Evolutionary conservation across 306 rosid genomes (phyloP).

Genomic region (Amphicarpaea edgeworthii): DNA sequence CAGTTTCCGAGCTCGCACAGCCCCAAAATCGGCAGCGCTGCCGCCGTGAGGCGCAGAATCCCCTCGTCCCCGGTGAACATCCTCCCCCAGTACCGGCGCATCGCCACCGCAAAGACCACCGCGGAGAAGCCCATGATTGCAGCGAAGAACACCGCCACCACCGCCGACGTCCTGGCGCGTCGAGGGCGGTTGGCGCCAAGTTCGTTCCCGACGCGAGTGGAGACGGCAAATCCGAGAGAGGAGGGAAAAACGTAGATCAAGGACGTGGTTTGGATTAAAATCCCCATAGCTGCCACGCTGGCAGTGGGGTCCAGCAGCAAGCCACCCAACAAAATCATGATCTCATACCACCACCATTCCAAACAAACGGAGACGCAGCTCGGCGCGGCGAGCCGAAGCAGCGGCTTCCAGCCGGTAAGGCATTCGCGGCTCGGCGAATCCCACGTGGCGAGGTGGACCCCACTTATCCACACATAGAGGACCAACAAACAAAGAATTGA

Average conservation of each 20-base stretch:
- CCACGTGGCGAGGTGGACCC: conserved; percentile 71
- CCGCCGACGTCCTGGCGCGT: conserved; percentile 64
- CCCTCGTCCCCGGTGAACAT: conserved; percentile 67
- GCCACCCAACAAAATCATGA: conserved; percentile 88
- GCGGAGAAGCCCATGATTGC: conserved; percentile 70
- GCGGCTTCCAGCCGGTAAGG: conserved; percentile 69
- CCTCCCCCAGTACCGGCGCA: conserved; percentile 74
- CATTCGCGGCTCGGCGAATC: conserved; percentile 68
- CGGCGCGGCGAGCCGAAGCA: conserved; percentile 74
- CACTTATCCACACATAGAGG: conserved; percentile 48
- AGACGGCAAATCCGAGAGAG: conserved; percentile 77
- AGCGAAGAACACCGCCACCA: conserved; percentile 61
- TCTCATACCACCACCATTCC: conserved; percentile 99
- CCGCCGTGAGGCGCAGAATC: conserved; percentile 70
- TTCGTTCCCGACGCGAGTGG: conserved; percentile 87
- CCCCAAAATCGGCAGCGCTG: conserved; percentile 83
- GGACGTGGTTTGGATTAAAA: conserved; percentile 87
- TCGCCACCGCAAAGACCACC: conserved; percentile 57
- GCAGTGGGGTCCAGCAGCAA: conserved; percentile 75
- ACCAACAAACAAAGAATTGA: conserved; percentile 55
- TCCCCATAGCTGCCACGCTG: conserved; percentile 90
- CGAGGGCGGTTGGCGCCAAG: conserved; percentile 69
- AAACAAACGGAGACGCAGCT: conserved; percentile 92
- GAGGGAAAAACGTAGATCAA: conserved; percentile 91
- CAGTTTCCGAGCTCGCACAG: conserved; percentile 95